Percentiles rank a stretch among this genome's conserved stretches.
phyloP scores from a whole-genome alignment of 345 rosid genomes.

The Eucalyptus shirleyi region DNA sequence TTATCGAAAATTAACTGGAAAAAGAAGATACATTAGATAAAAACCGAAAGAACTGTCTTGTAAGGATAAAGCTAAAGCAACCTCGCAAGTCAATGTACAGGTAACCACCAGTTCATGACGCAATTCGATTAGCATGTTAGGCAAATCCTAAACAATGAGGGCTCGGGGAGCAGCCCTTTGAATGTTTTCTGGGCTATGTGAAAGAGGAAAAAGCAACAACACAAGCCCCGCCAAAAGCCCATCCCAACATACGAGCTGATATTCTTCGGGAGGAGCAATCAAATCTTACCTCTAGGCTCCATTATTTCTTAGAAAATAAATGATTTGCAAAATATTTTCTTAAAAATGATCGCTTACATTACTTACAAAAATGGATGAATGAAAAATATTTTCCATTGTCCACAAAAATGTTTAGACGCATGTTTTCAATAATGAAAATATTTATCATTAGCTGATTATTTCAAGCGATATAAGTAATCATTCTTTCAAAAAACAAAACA shows the following conservation, averaged over 20 bases:
- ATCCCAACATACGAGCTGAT: no score
- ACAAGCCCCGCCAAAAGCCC: neutral
- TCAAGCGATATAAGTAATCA: neutral
- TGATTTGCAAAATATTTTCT: neutral
- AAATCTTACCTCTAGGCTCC: neutral
- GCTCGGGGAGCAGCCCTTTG: neutral
- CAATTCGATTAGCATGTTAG: neutral
- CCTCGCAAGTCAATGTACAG: neutral
- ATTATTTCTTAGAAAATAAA: neutral
- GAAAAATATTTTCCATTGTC: neutral
- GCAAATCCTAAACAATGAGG: neutral
- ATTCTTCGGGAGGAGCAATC: neutral
- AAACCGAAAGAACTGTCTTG: neutral
- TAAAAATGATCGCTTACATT: neutral
- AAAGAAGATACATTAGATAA: neutral
- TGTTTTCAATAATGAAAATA: neutral
- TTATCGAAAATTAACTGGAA: neutral
- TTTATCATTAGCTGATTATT: neutral
- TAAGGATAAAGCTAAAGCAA: neutral
- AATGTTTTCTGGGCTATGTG: neutral
- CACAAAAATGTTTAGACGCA: neutral
- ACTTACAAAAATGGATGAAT: neutral
- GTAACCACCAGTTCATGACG: neutral
- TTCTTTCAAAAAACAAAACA: neutral
- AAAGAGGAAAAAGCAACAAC: neutral